A percentile compares a stretch with the other conserved stretches of the same genome.
Conservation (phyloP, 164 flowering plant species). For the Vitis rotundifolia region DNA sequence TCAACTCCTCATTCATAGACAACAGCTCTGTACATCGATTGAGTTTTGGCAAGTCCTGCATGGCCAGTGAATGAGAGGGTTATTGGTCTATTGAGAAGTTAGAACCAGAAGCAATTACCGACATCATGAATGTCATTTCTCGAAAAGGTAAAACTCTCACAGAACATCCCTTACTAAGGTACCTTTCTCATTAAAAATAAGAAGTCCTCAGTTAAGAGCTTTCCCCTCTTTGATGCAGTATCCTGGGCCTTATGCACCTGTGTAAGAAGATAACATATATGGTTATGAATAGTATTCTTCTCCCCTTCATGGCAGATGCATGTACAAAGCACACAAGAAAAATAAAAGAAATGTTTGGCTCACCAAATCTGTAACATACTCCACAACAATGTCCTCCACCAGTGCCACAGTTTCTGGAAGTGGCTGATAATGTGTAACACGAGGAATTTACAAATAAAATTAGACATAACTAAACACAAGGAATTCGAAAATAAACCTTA, state of each 20-base stretch:
- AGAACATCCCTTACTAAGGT: slow-evolving; percentile 1
- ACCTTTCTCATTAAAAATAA: slow-evolving; percentile 87
- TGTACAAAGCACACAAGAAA: not conserved
- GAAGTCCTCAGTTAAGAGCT: slow-evolving; percentile 87
- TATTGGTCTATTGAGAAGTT: not conserved
- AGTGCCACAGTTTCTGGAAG: slow-evolving; percentile 90
- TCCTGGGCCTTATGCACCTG: slow-evolving; percentile 95
- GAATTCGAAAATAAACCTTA: too few species aligned
- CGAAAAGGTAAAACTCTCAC: not conserved
- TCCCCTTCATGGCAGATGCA: not conserved
- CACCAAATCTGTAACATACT: slow-evolving; percentile 90
- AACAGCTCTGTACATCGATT: slow-evolving; percentile 80
- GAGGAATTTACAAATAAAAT: not conserved
- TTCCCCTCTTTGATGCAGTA: slow-evolving; percentile 79
- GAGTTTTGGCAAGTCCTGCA: slow-evolving; percentile 77
- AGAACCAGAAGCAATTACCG: too few species aligned
- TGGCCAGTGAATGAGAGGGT: slow-evolving; percentile 1
- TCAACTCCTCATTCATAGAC: slow-evolving; percentile 94
- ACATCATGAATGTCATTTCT: not conserved
- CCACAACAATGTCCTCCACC: slow-evolving; percentile 92
- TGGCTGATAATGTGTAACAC: slow-evolving; percentile 50
- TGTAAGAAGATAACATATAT: not conserved
- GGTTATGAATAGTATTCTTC: not conserved
- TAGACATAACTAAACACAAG: too few species aligned
- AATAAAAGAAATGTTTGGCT: slow-evolving; percentile 1